Percentiles rank a stretch among this genome's conserved stretches.
phyloP scores from a whole-genome alignment of 495 filamentous ascomycete species.

The Penicillium verhagenii region DNA sequence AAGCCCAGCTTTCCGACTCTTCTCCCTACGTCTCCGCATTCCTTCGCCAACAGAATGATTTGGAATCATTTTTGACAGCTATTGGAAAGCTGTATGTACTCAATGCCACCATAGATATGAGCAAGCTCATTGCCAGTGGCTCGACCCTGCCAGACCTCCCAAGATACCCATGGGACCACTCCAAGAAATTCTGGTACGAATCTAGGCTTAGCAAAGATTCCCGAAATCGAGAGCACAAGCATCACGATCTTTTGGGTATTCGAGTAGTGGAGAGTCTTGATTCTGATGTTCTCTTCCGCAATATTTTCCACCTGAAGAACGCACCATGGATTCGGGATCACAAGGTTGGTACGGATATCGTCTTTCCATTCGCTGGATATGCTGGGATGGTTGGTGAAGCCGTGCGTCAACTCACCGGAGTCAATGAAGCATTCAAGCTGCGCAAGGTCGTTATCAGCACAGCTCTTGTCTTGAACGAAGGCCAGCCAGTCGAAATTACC shows the following conservation, averaged over 20 bases:
- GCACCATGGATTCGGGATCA: conserved; percentile 35
- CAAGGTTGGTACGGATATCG: conserved; percentile 36
- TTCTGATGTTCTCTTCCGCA: conserved; percentile 35
- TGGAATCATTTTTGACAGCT: conserved; percentile 2
- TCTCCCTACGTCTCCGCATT: conserved; percentile 12
- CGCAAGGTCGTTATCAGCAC: conserved; percentile 21
- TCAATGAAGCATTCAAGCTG: conserved; percentile 29
- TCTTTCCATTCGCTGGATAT: conserved; percentile 51
- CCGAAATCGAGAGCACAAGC: conserved; percentile 40
- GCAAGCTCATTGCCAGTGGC: conserved; percentile 24
- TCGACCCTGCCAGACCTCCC: conserved; percentile 41
- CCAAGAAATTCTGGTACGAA: conserved; percentile 44
- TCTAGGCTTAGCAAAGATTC: conserved; percentile 44
- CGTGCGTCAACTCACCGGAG: conserved; percentile 36
- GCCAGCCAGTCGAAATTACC: conserved; percentile 26
- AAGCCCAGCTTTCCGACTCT: not conserved
- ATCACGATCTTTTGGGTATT: conserved; percentile 48
- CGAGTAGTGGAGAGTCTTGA: conserved; percentile 27
- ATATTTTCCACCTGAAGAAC: conserved; percentile 31
- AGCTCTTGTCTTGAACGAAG: conserved; percentile 1
- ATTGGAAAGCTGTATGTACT: conserved; percentile 22
- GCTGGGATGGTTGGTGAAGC: conserved; percentile 50
- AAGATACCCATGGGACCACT: conserved; percentile 52
- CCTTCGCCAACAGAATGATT: conserved; percentile 4
- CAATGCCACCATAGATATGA: conserved; percentile 11